Base-by-base conservation (phyloP, 371 early-diverging fungal species). In the Apophysomyces elegans region DNA sequence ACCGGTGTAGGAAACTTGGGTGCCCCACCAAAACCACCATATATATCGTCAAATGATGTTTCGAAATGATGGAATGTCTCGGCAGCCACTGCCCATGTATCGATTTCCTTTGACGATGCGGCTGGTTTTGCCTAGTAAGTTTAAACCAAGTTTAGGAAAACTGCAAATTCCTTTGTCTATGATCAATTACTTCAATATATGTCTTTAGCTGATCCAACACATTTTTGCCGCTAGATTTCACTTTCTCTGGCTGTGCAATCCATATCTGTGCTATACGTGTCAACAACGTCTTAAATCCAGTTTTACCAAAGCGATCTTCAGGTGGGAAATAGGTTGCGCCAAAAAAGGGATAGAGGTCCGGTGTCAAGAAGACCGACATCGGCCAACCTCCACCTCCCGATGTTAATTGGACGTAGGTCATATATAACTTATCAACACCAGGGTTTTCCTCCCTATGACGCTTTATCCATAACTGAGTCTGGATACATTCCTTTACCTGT, bases 1-100 rank as follows among this genome's bases (percentile, higher is more conserved):
- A 84, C 86, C 26, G 89, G 88, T 0, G 86, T 86, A 18, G 89
- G 88, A 62, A 90, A 90, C 62, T 90, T 90, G 1, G 90, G 90
- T 5, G 86, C 84, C 37, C 69, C 66, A 18, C 84, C 81, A 64
- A 90, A 88, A 0, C 91, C 91, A 35, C 91, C 91, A 58, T 79
- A 56, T 2, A 67, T 58, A 18, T 47, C 43, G 67, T 90, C 91
- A 71, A 82, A 88, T 1, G 74, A 63, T 16, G 61, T 57, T 12
- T 61, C 67, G 59, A 82, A 83, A 59, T 83, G 67, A 36, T 71
- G 58, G 63, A 76, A 88, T 4, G 76, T 71, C 9, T 67, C 67
- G 38, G 63, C 65, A 9, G 77, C 74, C 7, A 73, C 61, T 36
- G 38, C 46, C 50, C 39, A 60, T 9, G 71, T 65, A 39, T 69